Percentiles rank a stretch among this genome's conserved stretches.
Evolutionary conservation across 78 protist species (phyloP).

Genomic region (Emiliania huxleyi): DNA sequence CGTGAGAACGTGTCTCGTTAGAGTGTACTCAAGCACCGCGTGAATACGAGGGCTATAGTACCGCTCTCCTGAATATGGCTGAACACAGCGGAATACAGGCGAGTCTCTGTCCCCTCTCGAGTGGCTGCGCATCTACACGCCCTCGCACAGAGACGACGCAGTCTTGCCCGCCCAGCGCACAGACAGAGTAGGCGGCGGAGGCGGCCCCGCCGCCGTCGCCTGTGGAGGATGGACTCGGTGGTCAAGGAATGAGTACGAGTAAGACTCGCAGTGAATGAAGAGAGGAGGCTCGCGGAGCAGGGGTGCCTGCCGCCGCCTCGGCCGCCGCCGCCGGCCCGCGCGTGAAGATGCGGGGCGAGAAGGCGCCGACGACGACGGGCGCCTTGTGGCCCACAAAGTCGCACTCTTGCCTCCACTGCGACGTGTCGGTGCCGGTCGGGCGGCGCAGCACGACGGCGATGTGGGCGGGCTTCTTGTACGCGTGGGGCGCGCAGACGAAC

Average conservation of each 20-base stretch:
- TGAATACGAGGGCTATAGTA: too few species aligned
- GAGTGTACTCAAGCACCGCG: too few species aligned
- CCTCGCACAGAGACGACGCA: neutral
- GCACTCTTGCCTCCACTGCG: neutral
- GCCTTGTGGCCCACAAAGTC: constrained; percentile 3
- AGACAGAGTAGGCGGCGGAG: neutral
- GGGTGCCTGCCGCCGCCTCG: too few species aligned
- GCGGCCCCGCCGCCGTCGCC: neutral
- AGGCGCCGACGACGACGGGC: neutral
- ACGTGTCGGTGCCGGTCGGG: neutral
- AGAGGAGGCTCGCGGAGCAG: too few species aligned
- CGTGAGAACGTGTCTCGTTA: too few species aligned
- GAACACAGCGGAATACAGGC: too few species aligned
- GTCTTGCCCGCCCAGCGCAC: constrained; percentile 5
- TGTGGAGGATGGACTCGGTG: too few species aligned
- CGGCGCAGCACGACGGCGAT: neutral
- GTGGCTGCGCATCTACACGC: too few species aligned
- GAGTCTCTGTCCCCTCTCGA: too few species aligned
- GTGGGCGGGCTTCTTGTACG: neutral
- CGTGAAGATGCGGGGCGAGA: neutral
- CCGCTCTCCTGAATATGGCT: too few species aligned
- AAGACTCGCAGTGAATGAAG: too few species aligned
- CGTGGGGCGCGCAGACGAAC: neutral
- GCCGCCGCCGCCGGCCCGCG: neutral
- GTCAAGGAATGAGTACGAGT: too few species aligned